These are phyloP conservation scores for Penicillium frequentans DNA, from an alignment of 2,329 filamentous ascomycete genomes.

Conservation along the genomic window DNA sequence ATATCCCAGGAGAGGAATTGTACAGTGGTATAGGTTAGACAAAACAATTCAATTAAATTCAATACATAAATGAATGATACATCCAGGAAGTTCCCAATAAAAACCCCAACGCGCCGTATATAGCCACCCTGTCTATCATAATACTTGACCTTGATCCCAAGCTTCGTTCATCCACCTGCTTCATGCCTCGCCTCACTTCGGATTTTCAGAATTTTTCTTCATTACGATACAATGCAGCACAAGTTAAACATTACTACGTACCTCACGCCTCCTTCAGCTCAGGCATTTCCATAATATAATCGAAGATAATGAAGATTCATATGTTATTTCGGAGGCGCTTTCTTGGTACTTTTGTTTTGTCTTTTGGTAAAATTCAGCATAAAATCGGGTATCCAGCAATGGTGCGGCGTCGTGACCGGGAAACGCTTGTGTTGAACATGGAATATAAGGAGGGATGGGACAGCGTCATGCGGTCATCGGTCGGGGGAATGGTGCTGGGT, in stretches of 20 bases:
- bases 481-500: conserved; percentile 9
- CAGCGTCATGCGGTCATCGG: neutral
- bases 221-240: conserved; percentile 5
- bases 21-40: conserved; percentile 16
- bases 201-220: neutral
- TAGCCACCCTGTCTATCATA: neutral
- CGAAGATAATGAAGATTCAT: neutral
- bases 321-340: conserved; percentile 2
- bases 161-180: too few relatives aligned
- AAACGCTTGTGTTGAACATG: conserved; percentile 30
- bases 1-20: conserved; percentile 19
- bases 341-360: conserved; percentile 7
- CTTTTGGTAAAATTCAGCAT: conserved; percentile 15
- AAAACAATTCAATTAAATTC: conserved; percentile 11
- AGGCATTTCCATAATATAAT: neutral
- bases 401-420: conserved; percentile 19
- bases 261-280: conserved; percentile 1
- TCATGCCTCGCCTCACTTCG: neutral
- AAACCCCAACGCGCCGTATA: neutral
- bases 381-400: conserved; percentile 37
- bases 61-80: conserved; percentile 1
- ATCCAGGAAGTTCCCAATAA: neutral
- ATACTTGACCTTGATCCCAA: neutral
- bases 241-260: conserved; percentile 8
- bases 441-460: conserved; percentile 8